Base-by-base conservation (phyloP, 129 eudicot species). In the Sambucus nigra region DNA sequence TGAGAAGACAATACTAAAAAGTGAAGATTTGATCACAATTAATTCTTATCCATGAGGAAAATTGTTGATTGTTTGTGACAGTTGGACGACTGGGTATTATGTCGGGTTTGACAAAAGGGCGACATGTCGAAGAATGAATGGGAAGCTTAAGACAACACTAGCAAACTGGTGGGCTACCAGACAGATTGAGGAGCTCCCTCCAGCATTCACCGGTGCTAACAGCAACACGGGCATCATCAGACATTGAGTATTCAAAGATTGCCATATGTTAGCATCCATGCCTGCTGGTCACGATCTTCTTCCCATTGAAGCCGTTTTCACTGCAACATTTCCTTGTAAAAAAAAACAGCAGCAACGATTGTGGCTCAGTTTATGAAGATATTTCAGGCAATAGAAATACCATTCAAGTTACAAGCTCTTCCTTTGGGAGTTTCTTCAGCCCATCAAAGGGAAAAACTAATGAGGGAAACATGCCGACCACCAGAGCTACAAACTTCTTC, bases 11-110 rank as follows among this genome's bases (percentile, higher is more conserved):
- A n/a, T n/a, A n/a, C n/a, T n/a, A n/a, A n/a, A n/a, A n/a, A n/a
- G n/a, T n/a, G n/a, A n/a, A n/a, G n/a, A n/a, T n/a, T n/a, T n/a
- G n/a, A n/a, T n/a, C n/a, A n/a, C n/a, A 7, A 26, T 52, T 22
- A 27, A 20, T 4, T 8, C 3, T 56, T 10, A 56, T 39, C 23
- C 47, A 25, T 24, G 48, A 25, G 12, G 18, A 13, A 50, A 35
- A 5, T 41, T 41, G 25, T 18, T 24, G 14, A 12, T 7, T n/a
- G 25, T 53, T 59, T 65, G 47, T 55, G n/a, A 15, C 76, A 84
- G 94, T 33, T 84, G 55, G 94, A 84, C 41, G 82, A 84, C 18
- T 84, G 94, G 94, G 94, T 84, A 21, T 61, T 84, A 13, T 79
- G 87, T 54, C 79, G 87, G 32, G 48, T 84, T 22, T 55, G 67